Evolutionary conservation across 1,139 yeast species (phyloP).

Genomic region (Pneumocystis wakefieldiae): DNA sequence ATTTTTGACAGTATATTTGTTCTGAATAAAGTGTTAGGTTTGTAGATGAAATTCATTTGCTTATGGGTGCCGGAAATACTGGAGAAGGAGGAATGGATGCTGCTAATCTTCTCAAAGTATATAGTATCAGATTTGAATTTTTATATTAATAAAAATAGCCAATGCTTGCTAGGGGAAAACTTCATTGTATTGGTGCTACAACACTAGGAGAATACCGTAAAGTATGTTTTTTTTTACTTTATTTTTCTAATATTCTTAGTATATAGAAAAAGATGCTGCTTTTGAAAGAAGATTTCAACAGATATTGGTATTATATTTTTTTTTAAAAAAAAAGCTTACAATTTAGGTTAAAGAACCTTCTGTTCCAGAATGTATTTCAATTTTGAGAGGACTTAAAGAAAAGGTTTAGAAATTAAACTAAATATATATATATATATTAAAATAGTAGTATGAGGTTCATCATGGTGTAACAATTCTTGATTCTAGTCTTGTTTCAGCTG

Average conservation of each 20-base stretch:
- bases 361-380: constrained; percentile 82
- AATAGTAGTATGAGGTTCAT: constrained; percentile 66
- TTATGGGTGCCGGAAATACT: constrained; percentile 90
- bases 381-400: constrained; percentile 88
- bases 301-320: constrained; percentile 7
- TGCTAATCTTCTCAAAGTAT: constrained; percentile 67
- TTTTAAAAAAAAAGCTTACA: neutral
- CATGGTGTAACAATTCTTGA: constrained; percentile 96
- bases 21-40: constrained; percentile 25
- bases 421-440: neutral
- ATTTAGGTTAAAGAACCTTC: constrained; percentile 93
- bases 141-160: constrained; percentile 30
- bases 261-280: constrained; percentile 93
- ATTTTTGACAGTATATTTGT: neutral
- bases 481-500: constrained; percentile 87
- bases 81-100: constrained; percentile 50
- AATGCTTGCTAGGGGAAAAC: constrained; percentile 87
- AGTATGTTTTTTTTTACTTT: constrained; percentile 76
- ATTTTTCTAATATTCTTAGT: constrained; percentile 79
- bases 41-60: constrained; percentile 95
- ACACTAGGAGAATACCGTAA: constrained; percentile 89
- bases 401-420: constrained; percentile 17
- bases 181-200: constrained; percentile 97
- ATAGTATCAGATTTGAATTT: neutral
- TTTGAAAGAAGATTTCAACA: constrained; percentile 97